phyloP scores from a whole-genome alignment of 306 rosid genomes.

The Datisca glomerata region DNA sequence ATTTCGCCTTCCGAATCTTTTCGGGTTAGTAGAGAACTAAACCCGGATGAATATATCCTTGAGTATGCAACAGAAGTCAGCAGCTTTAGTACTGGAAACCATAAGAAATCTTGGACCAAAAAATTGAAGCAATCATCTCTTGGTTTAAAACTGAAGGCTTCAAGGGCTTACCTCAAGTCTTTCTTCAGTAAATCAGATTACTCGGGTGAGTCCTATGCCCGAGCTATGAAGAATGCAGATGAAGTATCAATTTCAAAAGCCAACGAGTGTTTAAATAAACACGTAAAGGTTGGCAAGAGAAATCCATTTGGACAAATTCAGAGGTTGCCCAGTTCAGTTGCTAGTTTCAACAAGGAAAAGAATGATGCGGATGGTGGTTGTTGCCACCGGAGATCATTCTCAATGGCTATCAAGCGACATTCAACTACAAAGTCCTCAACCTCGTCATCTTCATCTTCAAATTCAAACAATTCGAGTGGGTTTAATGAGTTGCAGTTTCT shows the following conservation, averaged over 20 bases:
- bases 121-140: slow-evolving; percentile 62
- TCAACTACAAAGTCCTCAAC: slow-evolving; percentile 22
- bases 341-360: slow-evolving; percentile 31
- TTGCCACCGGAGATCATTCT: slow-evolving; percentile 72
- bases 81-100: slow-evolving; percentile 25
- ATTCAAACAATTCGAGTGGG: slow-evolving; percentile 33
- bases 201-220: slow-evolving; percentile 54
- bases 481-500: slow-evolving; percentile 32
- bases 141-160: slow-evolving; percentile 73
- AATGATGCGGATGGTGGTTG: slow-evolving; percentile 24
- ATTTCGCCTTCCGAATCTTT: slow-evolving; percentile 67
- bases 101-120: slow-evolving; percentile 68
- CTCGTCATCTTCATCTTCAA: slow-evolving; percentile 38
- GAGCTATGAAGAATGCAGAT: slow-evolving; percentile 53
- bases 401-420: slow-evolving; percentile 49
- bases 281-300: slow-evolving; percentile 32
- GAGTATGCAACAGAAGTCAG: slow-evolving; percentile 23
- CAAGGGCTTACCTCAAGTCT: slow-evolving; percentile 76
- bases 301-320: slow-evolving; percentile 49
- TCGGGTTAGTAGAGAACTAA: slow-evolving; percentile 65
- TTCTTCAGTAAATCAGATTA: slow-evolving; percentile 73
- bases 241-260: slow-evolving; percentile 60
- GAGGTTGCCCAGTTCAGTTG: slow-evolving; percentile 26
- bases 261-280: slow-evolving; percentile 31
- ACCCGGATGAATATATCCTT: slow-evolving; percentile 38